phyloP scores from a whole-genome alignment of 495 filamentous ascomycete genomes.

The Aspergillus heteromorphus region DNA sequence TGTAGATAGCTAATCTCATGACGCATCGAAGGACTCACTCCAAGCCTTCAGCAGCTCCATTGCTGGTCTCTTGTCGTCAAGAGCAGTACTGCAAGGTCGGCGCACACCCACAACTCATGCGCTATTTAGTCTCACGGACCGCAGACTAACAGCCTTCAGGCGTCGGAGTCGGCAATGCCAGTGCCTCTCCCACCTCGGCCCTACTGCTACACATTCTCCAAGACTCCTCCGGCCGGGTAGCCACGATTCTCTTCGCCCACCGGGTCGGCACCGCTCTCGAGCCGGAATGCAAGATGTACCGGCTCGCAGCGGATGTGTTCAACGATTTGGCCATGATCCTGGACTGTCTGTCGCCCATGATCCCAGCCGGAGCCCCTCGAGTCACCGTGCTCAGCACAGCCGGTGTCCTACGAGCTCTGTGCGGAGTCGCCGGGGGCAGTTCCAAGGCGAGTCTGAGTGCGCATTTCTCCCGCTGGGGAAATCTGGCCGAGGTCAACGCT shows the following conservation, averaged over 20 bases:
- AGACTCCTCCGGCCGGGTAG: conserved; percentile 76
- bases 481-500: conserved; percentile 89
- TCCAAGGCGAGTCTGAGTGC: conserved; percentile 87
- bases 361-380: conserved; percentile 59
- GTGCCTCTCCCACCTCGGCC: conserved; percentile 79
- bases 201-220: conserved; percentile 82
- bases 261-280: conserved; percentile 80
- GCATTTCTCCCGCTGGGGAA: conserved; percentile 86
- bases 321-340: conserved; percentile 89
- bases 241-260: conserved; percentile 89
- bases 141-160: conserved; percentile 33
- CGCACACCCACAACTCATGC: background rate
- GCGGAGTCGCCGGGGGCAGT: conserved; percentile 83
- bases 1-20: background rate
- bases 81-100: conserved; percentile 81
- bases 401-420: conserved; percentile 74
- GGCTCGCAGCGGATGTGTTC: conserved; percentile 84
- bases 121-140: background rate
- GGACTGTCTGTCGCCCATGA: conserved; percentile 77
- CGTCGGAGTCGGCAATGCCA: conserved; percentile 84
- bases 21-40: conserved; percentile 66
- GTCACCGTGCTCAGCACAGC: conserved; percentile 67
- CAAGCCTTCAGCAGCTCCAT: conserved; percentile 96
- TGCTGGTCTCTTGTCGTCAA: conserved; percentile 76
- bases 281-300: conserved; percentile 91